Base-by-base conservation (phyloP, 2,329 filamentous ascomycete species). In the Madurella mycetomatis region DNA sequence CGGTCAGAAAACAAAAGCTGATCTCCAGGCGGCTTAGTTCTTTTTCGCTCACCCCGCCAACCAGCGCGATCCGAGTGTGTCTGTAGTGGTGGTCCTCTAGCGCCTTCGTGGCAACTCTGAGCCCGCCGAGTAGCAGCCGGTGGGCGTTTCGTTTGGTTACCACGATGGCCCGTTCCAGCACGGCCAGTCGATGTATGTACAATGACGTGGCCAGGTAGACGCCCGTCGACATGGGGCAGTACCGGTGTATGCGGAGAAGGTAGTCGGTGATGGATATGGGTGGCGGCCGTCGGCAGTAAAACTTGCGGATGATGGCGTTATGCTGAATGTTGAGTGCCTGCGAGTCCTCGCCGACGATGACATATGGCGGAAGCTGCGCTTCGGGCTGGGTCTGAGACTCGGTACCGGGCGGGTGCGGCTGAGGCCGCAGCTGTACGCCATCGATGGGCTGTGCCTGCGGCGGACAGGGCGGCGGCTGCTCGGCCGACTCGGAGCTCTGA, bases 71-170 rank as follows among this genome's bases (percentile, higher is more conserved):
- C 52, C 90, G 87, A 56, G 80, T 80, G 72, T 96, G 92, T 9
- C 89, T 83, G 72, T 95, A 96, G 62, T 86, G 88, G 51, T 92
- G 79, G 69, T 97, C 92, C 70, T 99, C 92, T n/a, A 96, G 75
- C 0, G 90, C 89, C 73, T 97, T 99, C 82, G 92, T 94, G 13
- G 92, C 91, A 3, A 96, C 88, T 37, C 92, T 78, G 50, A 96
- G 77, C 7, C 88, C 89, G 0, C 90, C 92, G 15, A 99, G 80
- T 32, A 95, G 78, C 8, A 97, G 75, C 2, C 94, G 84, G 69
- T 99, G 92, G 57, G 90, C 87, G 59, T 95, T 97, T 53, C 90
- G 82, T 54, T 81, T 80, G 2, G 91, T 95, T 8, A 96, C 87
- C 1, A 86, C 85, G 18, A 97, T 86, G 19, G 87, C 82, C 61